Evolutionary conservation across 495 filamentous ascomycete species (phyloP).

Genomic region (Pseudoneurospora amorphoporcata): DNA sequence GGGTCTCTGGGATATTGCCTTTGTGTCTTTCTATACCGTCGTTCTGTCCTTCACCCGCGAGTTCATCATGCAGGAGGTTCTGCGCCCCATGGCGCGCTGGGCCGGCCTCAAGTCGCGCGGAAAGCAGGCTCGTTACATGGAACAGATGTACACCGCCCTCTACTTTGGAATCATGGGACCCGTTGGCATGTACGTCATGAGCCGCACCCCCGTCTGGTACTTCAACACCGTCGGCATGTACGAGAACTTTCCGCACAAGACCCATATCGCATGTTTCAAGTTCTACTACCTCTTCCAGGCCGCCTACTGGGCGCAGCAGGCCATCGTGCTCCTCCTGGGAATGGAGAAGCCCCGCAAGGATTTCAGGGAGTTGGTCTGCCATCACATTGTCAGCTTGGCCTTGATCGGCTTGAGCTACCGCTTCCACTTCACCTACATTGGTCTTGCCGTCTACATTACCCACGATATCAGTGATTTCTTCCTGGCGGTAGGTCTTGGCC

Average conservation of each 20-base stretch:
- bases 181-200: slow-evolving; percentile 88
- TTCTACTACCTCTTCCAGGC: slow-evolving; percentile 95
- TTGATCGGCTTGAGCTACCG: slow-evolving; percentile 86
- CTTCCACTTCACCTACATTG: slow-evolving; percentile 97
- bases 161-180: slow-evolving; percentile 86
- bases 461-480: slow-evolving; percentile 97
- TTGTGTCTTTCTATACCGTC: slow-evolving; percentile 83
- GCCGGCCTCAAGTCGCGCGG: slow-evolving; percentile 60
- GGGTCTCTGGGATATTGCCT: slow-evolving; percentile 70
- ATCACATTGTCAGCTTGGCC: slow-evolving; percentile 87
- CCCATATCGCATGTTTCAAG: slow-evolving; percentile 83
- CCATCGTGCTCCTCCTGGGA: slow-evolving; percentile 75
- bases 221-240: slow-evolving; percentile 91
- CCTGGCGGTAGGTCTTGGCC: slow-evolving; percentile 61
- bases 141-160: slow-evolving; percentile 93
- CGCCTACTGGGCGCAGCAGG: slow-evolving; percentile 93
- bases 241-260: slow-evolving; percentile 78
- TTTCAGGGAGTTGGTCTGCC: slow-evolving; percentile 87
- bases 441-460: slow-evolving; percentile 93
- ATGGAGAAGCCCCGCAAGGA: slow-evolving; percentile 96
- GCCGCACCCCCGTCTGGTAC: slow-evolving; percentile 85
- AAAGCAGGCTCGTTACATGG: slow-evolving; percentile 92
- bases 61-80: slow-evolving; percentile 88
- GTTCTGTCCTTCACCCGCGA: slow-evolving; percentile 89
- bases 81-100: slow-evolving; percentile 65